phyloP scores from a whole-genome alignment of 106 monocot genomes.

The Acorus calamus region DNA sequence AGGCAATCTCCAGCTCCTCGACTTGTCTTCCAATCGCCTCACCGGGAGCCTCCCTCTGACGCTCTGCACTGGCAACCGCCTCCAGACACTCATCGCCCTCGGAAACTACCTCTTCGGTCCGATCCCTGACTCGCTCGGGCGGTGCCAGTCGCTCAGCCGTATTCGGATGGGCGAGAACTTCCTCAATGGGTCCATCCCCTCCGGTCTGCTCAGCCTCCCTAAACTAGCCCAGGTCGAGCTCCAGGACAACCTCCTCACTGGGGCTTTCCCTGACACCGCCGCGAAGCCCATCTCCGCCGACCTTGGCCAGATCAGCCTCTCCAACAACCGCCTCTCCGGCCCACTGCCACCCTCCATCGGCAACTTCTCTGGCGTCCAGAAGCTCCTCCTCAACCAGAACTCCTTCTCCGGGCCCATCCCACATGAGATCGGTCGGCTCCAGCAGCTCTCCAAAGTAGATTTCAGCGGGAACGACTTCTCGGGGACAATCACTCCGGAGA shows the following conservation, averaged over 20 bases:
- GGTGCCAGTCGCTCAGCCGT: conserved; percentile 45
- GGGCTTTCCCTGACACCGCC: conserved; percentile 42
- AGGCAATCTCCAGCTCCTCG: conserved; percentile 39
- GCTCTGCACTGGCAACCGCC: conserved; percentile 40
- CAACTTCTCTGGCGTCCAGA: conserved; percentile 50
- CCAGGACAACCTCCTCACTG: conserved; percentile 67
- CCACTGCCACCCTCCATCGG: conserved; percentile 53
- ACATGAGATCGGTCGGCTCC: conserved; percentile 45
- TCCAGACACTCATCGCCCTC: conserved; percentile 56
- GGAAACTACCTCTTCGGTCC: conserved; percentile 67
- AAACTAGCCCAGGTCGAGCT: conserved; percentile 66
- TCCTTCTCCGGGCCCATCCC: conserved; percentile 51
- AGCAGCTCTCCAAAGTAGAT: conserved; percentile 68
- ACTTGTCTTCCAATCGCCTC: conserved; percentile 48
- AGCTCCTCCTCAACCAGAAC: conserved; percentile 61
- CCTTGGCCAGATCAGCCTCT: conserved; percentile 70
- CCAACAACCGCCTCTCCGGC: conserved; percentile 63
- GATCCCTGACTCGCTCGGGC: conserved; percentile 53
- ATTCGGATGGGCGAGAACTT: conserved; percentile 78
- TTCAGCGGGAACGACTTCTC: conserved; percentile 48
- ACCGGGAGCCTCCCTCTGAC: conserved; percentile 41
- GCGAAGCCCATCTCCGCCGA: conserved; percentile 12
- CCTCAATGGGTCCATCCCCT: conserved; percentile 64
- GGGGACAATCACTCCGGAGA: conserved; percentile 34
- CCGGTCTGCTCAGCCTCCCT: conserved; percentile 37